Conservation (phyloP, 768 basidiomycete genomes). For the Boletus reticulatus region DNA sequence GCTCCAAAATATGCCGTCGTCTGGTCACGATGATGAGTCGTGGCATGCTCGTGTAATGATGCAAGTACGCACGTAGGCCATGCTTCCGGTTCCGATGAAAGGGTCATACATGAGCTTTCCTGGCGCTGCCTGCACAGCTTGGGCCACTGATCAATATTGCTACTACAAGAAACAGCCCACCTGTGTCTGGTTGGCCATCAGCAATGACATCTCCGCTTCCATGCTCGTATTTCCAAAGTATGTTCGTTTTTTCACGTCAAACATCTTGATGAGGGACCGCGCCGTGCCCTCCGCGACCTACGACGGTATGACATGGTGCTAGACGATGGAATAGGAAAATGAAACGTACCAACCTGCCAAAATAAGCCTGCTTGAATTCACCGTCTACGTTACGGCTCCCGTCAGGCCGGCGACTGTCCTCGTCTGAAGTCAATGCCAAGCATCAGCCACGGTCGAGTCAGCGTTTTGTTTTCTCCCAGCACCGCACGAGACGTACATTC, state of each 20-base stretch:
- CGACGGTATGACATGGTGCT: background rate
- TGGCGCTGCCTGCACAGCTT: constrained; percentile 61
- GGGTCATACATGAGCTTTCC: constrained; percentile 95
- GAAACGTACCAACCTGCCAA: constrained; percentile 83
- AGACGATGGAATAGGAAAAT: background rate
- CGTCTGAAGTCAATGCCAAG: constrained; percentile 37
- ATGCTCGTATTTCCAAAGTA: constrained; percentile 98
- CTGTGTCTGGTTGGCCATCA: constrained; percentile 96
- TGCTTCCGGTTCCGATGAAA: constrained; percentile 90
- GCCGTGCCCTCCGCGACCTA: constrained; percentile 65
- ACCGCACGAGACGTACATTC: constrained; percentile 60
- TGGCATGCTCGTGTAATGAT: background rate
- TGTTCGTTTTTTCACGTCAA: constrained; percentile 84
- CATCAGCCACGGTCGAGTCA: background rate
- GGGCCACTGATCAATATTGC: background rate
- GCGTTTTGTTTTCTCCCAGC: background rate
- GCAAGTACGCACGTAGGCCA: constrained; percentile 63
- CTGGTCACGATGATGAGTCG: constrained; percentile 35
- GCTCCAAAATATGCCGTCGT: constrained; percentile 89
- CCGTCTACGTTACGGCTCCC: constrained; percentile 59
- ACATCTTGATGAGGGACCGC: constrained; percentile 62
- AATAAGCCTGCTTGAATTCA: constrained; percentile 69
- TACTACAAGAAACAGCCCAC: constrained; percentile 38
- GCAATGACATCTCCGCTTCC: constrained; percentile 92
- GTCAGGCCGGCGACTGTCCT: constrained; percentile 46